Conservation (phyloP, 148 eudicot genomes). For the Drosera capensis region DNA sequence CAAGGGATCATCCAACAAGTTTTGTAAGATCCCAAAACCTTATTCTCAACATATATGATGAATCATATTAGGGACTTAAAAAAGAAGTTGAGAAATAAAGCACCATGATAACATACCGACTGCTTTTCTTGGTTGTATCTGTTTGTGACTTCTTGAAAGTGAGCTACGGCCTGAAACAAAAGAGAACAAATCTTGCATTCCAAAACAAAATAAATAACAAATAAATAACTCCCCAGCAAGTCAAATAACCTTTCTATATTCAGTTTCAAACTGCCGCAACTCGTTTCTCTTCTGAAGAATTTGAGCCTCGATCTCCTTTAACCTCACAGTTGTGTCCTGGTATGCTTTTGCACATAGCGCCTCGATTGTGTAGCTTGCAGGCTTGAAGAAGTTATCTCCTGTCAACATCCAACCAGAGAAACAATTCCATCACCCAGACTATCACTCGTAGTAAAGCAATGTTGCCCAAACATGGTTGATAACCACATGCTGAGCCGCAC, state of each 20-base stretch:
- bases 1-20: too few relatives aligned
- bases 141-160: slow-evolving; percentile 86
- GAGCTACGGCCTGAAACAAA: slow-evolving; percentile 67
- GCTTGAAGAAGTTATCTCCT: slow-evolving; percentile 96
- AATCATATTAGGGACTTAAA: background rate
- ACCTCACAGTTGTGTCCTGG: slow-evolving; percentile 44
- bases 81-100: background rate
- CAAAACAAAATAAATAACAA: background rate
- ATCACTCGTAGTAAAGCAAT: too few relatives aligned
- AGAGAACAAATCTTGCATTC: background rate
- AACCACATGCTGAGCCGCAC: too few relatives aligned
- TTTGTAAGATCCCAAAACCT: background rate
- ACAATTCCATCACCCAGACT: slow-evolving; percentile 4
- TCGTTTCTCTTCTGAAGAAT: slow-evolving; percentile 64
- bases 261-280: slow-evolving; percentile 88
- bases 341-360: slow-evolving; percentile 76
- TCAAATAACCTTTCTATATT: slow-evolving; percentile 67
- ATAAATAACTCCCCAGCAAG: background rate
- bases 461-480: too few relatives aligned
- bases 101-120: slow-evolving; percentile 42
- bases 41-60: background rate
- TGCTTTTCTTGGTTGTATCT: slow-evolving; percentile 88
- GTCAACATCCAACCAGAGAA: slow-evolving; percentile 9
- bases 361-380: slow-evolving; percentile 82
- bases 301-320: slow-evolving; percentile 55